Conservation (phyloP, 2,329 filamentous ascomycete species). For the Fusarium phyllophilum region DNA sequence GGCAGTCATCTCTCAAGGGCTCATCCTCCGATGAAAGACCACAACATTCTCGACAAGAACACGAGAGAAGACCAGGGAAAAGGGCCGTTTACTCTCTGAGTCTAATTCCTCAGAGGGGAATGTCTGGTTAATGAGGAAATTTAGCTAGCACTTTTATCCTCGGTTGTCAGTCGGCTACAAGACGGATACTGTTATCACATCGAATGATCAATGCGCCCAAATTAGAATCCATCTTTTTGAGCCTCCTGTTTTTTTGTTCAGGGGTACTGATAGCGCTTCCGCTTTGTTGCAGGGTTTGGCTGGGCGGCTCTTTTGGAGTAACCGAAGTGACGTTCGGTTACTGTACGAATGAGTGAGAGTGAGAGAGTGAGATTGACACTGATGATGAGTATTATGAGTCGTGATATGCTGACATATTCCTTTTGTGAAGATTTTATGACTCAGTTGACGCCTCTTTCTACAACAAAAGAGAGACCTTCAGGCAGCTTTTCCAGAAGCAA, state of each 20-base stretch:
- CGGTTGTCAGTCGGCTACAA: slow-evolving; percentile 38
- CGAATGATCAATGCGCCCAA: slow-evolving; percentile 14
- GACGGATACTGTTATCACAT: slow-evolving; percentile 11
- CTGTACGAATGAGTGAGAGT: background rate
- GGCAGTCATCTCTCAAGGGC: slow-evolving; percentile 3
- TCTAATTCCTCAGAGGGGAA: background rate
- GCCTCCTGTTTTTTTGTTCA: slow-evolving; percentile 15
- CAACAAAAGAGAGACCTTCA: background rate
- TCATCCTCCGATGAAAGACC: background rate
- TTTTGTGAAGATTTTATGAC: background rate
- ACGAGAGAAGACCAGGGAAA: slow-evolving; percentile 4
- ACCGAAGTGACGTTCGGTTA: background rate
- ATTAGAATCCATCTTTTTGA: slow-evolving; percentile 1
- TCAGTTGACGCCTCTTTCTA: background rate
- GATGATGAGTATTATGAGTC: background rate
- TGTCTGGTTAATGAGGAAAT: slow-evolving; percentile 26
- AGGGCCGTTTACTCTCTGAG: slow-evolving; percentile 10
- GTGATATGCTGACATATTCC: background rate
- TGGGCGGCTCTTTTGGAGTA: slow-evolving; percentile 26
- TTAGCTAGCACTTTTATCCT: slow-evolving; percentile 35
- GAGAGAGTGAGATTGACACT: background rate
- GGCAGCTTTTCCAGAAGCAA: slow-evolving; percentile 21
- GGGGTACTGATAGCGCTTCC: slow-evolving; percentile 19
- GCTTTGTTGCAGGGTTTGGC: slow-evolving; percentile 19
- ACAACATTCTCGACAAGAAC: background rate